Conservation (phyloP, 768 basidiomycete genomes). For the Russula sp. region DNA sequence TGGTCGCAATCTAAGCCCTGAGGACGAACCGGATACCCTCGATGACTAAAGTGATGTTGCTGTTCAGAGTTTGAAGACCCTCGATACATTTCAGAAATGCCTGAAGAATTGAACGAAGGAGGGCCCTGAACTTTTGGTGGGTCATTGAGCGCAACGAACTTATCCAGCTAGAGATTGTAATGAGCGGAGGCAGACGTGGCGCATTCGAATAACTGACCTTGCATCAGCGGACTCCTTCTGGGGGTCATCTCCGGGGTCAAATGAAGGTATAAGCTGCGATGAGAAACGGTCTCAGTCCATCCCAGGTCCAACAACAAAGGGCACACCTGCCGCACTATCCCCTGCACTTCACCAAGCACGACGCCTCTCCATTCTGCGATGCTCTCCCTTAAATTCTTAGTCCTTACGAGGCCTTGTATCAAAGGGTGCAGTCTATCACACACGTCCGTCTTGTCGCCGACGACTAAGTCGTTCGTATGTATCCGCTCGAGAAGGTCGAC, state of each 20-base stretch:
- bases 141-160: slow-evolving; percentile 62
- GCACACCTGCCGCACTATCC: slow-evolving; percentile 58
- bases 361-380: slow-evolving; percentile 67
- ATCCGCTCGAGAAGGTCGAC: slow-evolving; percentile 62
- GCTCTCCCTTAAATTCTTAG: slow-evolving; percentile 67
- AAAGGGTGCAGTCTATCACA: slow-evolving; percentile 68
- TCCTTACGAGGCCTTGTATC: slow-evolving; percentile 69
- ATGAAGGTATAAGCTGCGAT: slow-evolving; percentile 56
- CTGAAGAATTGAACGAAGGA: slow-evolving; percentile 60
- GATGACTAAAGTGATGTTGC: slow-evolving; percentile 57
- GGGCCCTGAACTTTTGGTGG: slow-evolving; percentile 62
- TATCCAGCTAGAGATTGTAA: slow-evolving; percentile 39
- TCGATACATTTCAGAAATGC: slow-evolving; percentile 63
- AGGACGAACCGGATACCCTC: slow-evolving; percentile 44
- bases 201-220: slow-evolving; percentile 7
- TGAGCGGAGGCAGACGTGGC: neutral
- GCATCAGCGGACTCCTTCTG: slow-evolving; percentile 33
- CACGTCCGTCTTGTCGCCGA: slow-evolving; percentile 36
- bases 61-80: slow-evolving; percentile 60
- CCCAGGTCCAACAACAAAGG: slow-evolving; percentile 3
- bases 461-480: neutral
- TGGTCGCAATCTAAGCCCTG: neutral
- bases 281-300: neutral
- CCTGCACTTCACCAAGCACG: slow-evolving; percentile 58
- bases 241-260: slow-evolving; percentile 53